Conservation (phyloP, 2,329 filamentous ascomycete species). For the Trichoderma pleuroti region DNA sequence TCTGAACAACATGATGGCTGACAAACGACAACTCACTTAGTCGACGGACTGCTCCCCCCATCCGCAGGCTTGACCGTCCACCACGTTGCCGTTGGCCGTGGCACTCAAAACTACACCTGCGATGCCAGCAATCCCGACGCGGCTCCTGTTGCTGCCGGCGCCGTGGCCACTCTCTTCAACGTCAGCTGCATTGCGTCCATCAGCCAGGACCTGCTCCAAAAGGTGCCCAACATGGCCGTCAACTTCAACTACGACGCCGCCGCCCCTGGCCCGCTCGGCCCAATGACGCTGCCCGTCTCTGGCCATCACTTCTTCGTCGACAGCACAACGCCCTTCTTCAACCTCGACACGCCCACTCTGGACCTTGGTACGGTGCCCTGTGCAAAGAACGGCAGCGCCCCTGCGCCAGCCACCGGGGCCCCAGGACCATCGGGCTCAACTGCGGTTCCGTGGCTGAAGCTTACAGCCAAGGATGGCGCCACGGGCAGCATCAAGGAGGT, state of each 20-base stretch:
- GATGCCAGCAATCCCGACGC: conserved; percentile 55
- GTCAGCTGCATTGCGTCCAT: conserved; percentile 72
- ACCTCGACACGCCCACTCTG: conserved; percentile 58
- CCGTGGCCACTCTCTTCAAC: conserved; percentile 83
- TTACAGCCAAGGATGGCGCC: conserved; percentile 51
- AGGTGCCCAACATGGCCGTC: conserved; percentile 65
- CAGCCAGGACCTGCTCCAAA: conserved; percentile 62
- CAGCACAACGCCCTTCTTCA: conserved; percentile 71
- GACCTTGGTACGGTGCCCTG: conserved; percentile 59
- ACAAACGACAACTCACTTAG: neutral
- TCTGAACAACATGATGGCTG: neutral
- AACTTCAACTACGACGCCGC: conserved; percentile 51
- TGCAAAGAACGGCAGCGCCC: conserved; percentile 56
- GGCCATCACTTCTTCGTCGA: conserved; percentile 81
- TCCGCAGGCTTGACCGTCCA: conserved; percentile 59
- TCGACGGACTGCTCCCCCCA: conserved; percentile 56
- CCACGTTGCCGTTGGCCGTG: conserved; percentile 82
- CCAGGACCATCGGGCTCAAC: conserved; percentile 60
- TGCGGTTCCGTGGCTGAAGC: conserved; percentile 78
- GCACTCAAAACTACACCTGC: conserved; percentile 94
- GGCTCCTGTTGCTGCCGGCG: conserved; percentile 64
- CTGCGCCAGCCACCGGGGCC: conserved; percentile 60
- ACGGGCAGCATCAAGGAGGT: conserved; percentile 67
- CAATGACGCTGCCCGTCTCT: conserved; percentile 60
- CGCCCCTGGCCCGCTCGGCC: conserved; percentile 43